These are phyloP conservation scores for Rubroboletus satanas DNA, from an alignment of 768 basidiomycete genomes.

Conservation along the genomic window DNA sequence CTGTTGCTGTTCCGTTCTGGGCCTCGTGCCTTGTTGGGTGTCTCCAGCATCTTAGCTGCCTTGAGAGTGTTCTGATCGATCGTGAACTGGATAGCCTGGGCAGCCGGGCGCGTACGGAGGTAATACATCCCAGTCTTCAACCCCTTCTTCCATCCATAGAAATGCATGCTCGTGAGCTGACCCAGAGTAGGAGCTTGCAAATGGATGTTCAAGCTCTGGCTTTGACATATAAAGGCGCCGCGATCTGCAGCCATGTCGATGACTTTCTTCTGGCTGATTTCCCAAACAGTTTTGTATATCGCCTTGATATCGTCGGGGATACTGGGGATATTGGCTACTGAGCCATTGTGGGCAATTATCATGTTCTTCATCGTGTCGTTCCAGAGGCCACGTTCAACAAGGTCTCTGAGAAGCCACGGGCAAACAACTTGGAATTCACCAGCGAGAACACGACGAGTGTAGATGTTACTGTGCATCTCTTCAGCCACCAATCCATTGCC, in stretches of 20 bases:
- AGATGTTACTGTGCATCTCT: slow-evolving; percentile 74
- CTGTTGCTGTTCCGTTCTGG: slow-evolving; percentile 13
- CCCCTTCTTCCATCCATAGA: slow-evolving; percentile 99
- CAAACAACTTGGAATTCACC: slow-evolving; percentile 99
- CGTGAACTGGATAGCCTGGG: slow-evolving; percentile 97
- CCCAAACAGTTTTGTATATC: slow-evolving; percentile 99
- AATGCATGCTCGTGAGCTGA: slow-evolving; percentile 95
- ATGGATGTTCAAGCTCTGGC: slow-evolving; percentile 92
- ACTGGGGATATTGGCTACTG: slow-evolving; percentile 78
- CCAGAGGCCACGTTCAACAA: slow-evolving; percentile 94
- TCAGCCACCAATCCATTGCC: slow-evolving; percentile 4
- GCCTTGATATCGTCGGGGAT: slow-evolving; percentile 92
- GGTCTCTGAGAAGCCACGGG: slow-evolving; percentile 97
- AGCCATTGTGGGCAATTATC: slow-evolving; percentile 95
- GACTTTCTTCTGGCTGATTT: slow-evolving; percentile 97
- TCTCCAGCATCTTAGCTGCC: slow-evolving; percentile 37
- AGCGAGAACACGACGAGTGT: slow-evolving; percentile 97
- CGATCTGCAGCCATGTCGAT: slow-evolving; percentile 98
- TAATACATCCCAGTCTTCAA: slow-evolving; percentile 99
- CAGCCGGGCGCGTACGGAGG: slow-evolving; percentile 89
- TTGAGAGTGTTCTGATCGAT: slow-evolving; percentile 80
- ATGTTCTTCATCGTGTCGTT: slow-evolving; percentile 99
- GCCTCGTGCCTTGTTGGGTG: slow-evolving; percentile 15
- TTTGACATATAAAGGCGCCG: slow-evolving; percentile 96
- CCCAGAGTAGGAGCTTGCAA: slow-evolving; percentile 83